Percentiles rank a stretch among this genome's conserved stretches.
These are phyloP conservation scores for Coemansia reversa DNA, from an alignment of 192 early-diverging fungal genomes.

Conservation along the genomic window DNA sequence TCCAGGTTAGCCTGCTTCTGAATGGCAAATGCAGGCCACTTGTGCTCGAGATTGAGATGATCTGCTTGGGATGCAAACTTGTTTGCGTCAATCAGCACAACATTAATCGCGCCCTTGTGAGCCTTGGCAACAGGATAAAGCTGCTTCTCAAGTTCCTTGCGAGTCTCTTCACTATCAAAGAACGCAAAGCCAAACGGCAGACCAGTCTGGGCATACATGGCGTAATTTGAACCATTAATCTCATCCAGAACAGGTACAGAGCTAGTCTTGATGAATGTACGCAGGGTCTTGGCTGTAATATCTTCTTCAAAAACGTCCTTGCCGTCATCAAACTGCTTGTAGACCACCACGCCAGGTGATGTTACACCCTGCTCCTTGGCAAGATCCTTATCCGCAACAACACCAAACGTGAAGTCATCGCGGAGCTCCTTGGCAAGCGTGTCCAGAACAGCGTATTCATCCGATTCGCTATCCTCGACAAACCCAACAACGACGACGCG, in stretches of 20 bases:
- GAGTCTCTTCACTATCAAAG: slow-evolving; percentile 64
- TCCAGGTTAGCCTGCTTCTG: slow-evolving; percentile 69
- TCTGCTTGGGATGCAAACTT: slow-evolving; percentile 85
- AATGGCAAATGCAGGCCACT: slow-evolving; percentile 93
- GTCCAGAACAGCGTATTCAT: slow-evolving; percentile 66
- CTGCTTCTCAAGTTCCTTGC: slow-evolving; percentile 56
- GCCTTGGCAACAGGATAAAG: slow-evolving; percentile 77
- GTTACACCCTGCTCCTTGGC: slow-evolving; percentile 58
- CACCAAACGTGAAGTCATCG: slow-evolving; percentile 85
- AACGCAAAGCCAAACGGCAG: slow-evolving; percentile 92
- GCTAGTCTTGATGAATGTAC: slow-evolving; percentile 73
- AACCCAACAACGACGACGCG: slow-evolving; percentile 88
- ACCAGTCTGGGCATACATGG: slow-evolving; percentile 79
- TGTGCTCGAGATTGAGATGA: slow-evolving; percentile 85
- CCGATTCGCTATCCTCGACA: slow-evolving; percentile 62
- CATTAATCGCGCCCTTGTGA: slow-evolving; percentile 84
- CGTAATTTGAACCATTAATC: slow-evolving; percentile 87
- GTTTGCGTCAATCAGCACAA: slow-evolving; percentile 88
- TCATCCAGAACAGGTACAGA: slow-evolving; percentile 88
- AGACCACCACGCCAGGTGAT: slow-evolving; percentile 74
- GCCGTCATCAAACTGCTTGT: slow-evolving; percentile 91
- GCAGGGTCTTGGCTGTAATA: slow-evolving; percentile 57
- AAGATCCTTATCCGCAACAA: slow-evolving; percentile 63
- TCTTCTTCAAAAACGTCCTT: slow-evolving; percentile 69
- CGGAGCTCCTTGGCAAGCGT: slow-evolving; percentile 75